A percentile compares a stretch with the other conserved stretches of the same genome.
Conservation (phyloP, 2,329 filamentous ascomycete genomes). For the Aspergillus chevalieri region DNA sequence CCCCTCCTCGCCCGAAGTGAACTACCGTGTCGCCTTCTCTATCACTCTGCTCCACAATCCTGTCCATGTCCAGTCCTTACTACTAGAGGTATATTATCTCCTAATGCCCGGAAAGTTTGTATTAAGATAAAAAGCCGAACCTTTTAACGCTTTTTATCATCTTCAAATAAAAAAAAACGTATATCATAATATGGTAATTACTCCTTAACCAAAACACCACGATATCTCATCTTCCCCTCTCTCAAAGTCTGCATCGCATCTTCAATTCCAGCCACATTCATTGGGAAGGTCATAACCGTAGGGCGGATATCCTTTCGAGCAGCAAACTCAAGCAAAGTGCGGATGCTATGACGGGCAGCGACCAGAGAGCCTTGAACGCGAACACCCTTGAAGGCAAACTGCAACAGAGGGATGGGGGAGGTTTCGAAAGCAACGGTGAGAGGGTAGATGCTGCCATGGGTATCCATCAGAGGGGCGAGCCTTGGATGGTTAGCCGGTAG, state of each 20-base stretch:
- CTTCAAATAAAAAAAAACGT: too few relatives aligned
- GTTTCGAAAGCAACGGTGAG: constrained; percentile 17
- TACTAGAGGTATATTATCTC: too few relatives aligned
- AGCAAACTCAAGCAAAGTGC: constrained; percentile 57
- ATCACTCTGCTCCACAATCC: too few relatives aligned
- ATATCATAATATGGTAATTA: too few relatives aligned
- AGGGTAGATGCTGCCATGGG: constrained; percentile 19
- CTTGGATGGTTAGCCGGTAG: constrained; percentile 5
- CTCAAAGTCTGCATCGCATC: constrained; percentile 42
- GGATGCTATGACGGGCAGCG: constrained; percentile 57
- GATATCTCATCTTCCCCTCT: constrained; percentile 43
- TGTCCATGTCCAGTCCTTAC: too few relatives aligned
- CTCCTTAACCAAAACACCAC: constrained; percentile 36
- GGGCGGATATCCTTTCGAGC: constrained; percentile 57
- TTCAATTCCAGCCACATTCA: constrained; percentile 36
- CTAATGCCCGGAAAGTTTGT: too few relatives aligned
- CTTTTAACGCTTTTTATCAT: too few relatives aligned
- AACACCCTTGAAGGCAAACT: constrained; percentile 48
- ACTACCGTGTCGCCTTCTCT: too few relatives aligned
- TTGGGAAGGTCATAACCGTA: constrained; percentile 57
- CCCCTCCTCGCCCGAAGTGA: too few relatives aligned
- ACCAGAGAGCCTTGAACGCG: constrained; percentile 59
- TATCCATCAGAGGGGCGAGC: constrained; percentile 19
- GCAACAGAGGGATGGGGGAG: constrained; percentile 14
- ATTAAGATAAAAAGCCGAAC: too few relatives aligned